phyloP scores from a whole-genome alignment of 495 filamentous ascomycete genomes.

The Chlorociboria aeruginascens region DNA sequence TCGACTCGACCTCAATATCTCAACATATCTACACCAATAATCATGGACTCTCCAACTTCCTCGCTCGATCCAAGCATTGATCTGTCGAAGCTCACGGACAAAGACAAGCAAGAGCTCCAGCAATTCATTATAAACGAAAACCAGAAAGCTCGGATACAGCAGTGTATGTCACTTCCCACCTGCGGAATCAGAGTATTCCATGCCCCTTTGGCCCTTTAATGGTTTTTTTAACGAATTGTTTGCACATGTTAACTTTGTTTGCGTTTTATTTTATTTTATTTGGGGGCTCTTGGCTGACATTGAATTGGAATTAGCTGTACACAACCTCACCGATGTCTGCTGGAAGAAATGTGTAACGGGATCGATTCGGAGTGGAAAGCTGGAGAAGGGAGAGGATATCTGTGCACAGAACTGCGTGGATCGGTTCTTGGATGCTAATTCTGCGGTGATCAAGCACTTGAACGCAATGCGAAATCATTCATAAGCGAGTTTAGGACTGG shows the following conservation, averaged over 20 bases:
- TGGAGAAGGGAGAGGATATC: conserved; percentile 63
- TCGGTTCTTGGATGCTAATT: conserved; percentile 80
- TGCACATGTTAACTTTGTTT: too few relatives aligned
- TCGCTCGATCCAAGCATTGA: conserved; percentile 33
- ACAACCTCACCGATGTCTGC: conserved; percentile 77
- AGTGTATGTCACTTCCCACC: conserved; percentile 42
- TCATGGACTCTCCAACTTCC: conserved; percentile 28
- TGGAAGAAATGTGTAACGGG: conserved; percentile 79
- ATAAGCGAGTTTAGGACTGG: not conserved
- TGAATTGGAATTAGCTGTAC: conserved; percentile 45
- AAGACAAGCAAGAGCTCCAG: conserved; percentile 78
- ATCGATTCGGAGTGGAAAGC: conserved; percentile 47
- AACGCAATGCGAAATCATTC: conserved; percentile 43
- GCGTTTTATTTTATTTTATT: not conserved
- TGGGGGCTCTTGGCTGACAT: not conserved
- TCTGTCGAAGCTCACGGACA: conserved; percentile 61
- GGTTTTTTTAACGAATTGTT: too few relatives aligned
- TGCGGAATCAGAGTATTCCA: not conserved
- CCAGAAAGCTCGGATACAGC: conserved; percentile 70
- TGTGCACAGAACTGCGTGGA: conserved; percentile 90
- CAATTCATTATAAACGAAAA: conserved; percentile 68
- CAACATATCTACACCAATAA: not conserved
- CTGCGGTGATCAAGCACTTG: conserved; percentile 69
- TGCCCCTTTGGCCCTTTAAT: too few relatives aligned
- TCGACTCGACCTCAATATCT: not conserved